Percentiles rank a stretch among this genome's conserved stretches.
These are phyloP conservation scores for Gnomoniopsis smithogilvyi DNA, from an alignment of 2,329 filamentous ascomycete species.

Conservation along the genomic window DNA sequence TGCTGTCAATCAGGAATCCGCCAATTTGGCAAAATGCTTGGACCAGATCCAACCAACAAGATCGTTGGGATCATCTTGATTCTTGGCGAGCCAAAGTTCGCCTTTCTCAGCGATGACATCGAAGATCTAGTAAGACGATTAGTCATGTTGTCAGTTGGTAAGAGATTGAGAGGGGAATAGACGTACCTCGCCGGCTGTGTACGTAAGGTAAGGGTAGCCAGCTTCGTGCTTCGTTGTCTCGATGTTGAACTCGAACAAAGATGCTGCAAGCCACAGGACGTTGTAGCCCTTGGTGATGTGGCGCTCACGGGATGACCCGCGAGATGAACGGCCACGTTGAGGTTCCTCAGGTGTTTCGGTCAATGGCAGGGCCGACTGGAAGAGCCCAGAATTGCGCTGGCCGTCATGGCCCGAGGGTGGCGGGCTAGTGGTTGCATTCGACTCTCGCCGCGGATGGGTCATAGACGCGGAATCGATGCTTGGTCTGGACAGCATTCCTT, in stretches of 20 bases:
- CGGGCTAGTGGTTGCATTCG: constrained; percentile 52
- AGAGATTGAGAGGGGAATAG: not conserved
- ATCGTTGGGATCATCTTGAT: constrained; percentile 82
- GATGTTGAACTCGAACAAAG: constrained; percentile 96
- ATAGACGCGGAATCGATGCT: constrained; percentile 45
- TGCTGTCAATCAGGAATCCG: constrained; percentile 37
- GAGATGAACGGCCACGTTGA: constrained; percentile 44
- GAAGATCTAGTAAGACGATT: constrained; percentile 58
- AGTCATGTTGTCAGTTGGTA: constrained; percentile 1
- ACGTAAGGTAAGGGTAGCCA: constrained; percentile 93
- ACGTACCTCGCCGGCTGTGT: constrained; percentile 83
- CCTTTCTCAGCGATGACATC: constrained; percentile 95
- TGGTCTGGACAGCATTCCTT: constrained; percentile 41
- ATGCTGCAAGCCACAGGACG: constrained; percentile 87
- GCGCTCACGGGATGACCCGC: constrained; percentile 59
- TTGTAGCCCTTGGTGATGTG: constrained; percentile 57
- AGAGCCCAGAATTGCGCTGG: constrained; percentile 70
- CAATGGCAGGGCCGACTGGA: constrained; percentile 83
- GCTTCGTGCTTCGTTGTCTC: constrained; percentile 87
- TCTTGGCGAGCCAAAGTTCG: constrained; percentile 95
- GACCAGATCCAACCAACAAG: constrained; percentile 98
- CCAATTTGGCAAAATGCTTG: constrained; percentile 83
- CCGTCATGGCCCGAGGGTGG: constrained; percentile 41
- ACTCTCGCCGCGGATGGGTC: constrained; percentile 40
- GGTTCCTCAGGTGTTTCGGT: constrained; percentile 60